A percentile compares a stretch with the other conserved stretches of the same genome.
These are phyloP conservation scores for Dipodascus albidus DNA, from an alignment of 805 yeast species.

Conservation along the genomic window DNA sequence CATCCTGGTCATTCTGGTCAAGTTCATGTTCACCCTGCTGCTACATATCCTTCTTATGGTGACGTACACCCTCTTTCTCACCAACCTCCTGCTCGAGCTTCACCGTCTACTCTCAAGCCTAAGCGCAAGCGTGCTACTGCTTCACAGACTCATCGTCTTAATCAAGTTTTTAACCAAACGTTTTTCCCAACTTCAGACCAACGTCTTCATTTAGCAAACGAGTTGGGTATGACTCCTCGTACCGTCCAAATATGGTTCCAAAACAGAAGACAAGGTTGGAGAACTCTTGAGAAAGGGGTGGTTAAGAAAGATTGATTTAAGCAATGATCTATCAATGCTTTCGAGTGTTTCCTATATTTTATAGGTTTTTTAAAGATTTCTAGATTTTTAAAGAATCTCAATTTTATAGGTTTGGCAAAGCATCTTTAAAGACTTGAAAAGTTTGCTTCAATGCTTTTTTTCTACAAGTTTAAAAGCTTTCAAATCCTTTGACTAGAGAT, in stretches of 20 bases:
- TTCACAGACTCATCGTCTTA: slow-evolving; percentile 58
- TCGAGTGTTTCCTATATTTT: too few relatives aligned
- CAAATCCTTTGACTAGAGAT: too few relatives aligned
- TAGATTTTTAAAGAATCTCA: too few relatives aligned
- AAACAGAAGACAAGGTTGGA: slow-evolving; percentile 46
- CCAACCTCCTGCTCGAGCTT: background rate
- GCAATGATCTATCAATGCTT: too few relatives aligned
- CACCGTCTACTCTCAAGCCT: slow-evolving; percentile 19
- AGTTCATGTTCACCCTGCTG: background rate
- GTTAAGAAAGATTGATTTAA: too few relatives aligned
- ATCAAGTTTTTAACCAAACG: slow-evolving; percentile 60
- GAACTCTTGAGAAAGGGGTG: slow-evolving; percentile 6
- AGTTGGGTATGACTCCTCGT: slow-evolving; percentile 75
- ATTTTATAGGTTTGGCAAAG: too few relatives aligned
- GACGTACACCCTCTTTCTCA: background rate
- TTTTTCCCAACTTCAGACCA: slow-evolving; percentile 69
- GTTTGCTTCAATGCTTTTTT: too few relatives aligned
- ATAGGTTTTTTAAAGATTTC: too few relatives aligned
- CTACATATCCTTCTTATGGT: background rate
- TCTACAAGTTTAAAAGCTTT: too few relatives aligned
- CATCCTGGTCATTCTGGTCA: background rate
- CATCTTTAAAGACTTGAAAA: too few relatives aligned
- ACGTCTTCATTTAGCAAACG: slow-evolving; percentile 57
- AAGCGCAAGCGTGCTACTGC: slow-evolving; percentile 70
- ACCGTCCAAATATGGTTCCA: slow-evolving; percentile 91